phyloP scores from a whole-genome alignment of 1,284 basidiomycete species.

The Phlebopus sp. region DNA sequence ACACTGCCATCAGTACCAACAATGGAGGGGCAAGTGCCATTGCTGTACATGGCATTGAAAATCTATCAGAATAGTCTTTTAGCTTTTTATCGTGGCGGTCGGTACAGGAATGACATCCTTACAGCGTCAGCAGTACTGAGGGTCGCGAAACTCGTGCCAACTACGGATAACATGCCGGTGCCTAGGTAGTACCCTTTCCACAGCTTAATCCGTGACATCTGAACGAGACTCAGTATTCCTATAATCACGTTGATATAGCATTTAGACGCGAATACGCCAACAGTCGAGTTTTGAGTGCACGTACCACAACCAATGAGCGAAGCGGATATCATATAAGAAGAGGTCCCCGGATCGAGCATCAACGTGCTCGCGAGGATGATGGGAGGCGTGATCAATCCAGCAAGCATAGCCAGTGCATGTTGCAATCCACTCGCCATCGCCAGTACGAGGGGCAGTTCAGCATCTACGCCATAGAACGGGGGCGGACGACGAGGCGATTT shows the following conservation, averaged over 20 bases:
- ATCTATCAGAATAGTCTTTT: conserved; percentile 41
- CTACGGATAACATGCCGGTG: conserved; percentile 78
- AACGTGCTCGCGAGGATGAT: conserved; percentile 76
- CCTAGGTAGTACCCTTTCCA: conserved; percentile 66
- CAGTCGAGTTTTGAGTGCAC: conserved; percentile 10
- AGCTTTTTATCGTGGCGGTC: conserved; percentile 4
- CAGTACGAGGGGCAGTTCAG: conserved; percentile 65
- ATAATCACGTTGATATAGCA: neutral
- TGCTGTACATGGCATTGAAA: conserved; percentile 73
- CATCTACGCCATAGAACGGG: conserved; percentile 73
- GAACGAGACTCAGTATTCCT: conserved; percentile 73
- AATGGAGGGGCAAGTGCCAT: conserved; percentile 73
- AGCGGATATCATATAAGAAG: conserved; percentile 80
- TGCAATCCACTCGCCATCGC: conserved; percentile 71
- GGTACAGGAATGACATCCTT: conserved; percentile 20
- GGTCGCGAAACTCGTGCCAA: conserved; percentile 85
- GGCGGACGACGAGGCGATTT: conserved; percentile 41
- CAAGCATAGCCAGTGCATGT: conserved; percentile 80
- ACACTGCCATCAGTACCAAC: conserved; percentile 58
- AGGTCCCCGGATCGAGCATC: conserved; percentile 52
- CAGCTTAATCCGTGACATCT: conserved; percentile 67
- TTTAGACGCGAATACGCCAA: conserved; percentile 1
- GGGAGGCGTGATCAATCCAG: conserved; percentile 73
- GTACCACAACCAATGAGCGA: conserved; percentile 75
- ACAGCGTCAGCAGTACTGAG: conserved; percentile 73